A percentile compares a stretch with the other conserved stretches of the same genome.
Conservation (phyloP, 768 basidiomycete genomes). For the Termitomyces sp. region DNA sequence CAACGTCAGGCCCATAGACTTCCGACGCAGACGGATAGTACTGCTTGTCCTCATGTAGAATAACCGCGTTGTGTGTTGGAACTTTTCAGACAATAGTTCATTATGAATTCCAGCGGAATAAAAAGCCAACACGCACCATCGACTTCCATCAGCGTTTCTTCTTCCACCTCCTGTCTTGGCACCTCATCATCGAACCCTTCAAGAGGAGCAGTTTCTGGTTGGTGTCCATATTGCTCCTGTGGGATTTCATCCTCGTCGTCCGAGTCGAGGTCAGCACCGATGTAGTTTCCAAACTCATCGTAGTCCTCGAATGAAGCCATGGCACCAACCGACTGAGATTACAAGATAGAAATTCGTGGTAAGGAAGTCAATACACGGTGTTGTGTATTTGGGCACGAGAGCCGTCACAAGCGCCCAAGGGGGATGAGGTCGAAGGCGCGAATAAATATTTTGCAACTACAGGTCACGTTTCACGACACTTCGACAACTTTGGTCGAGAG, state of each 20-base stretch:
- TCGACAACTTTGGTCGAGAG: not conserved
- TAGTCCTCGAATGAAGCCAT: slow-evolving; percentile 74
- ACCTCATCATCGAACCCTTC: slow-evolving; percentile 86
- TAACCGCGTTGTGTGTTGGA: slow-evolving; percentile 74
- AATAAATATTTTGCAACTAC: slow-evolving; percentile 31
- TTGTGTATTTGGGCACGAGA: not conserved
- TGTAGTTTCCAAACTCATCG: slow-evolving; percentile 97
- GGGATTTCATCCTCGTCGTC: slow-evolving; percentile 69
- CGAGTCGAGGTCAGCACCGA: slow-evolving; percentile 91
- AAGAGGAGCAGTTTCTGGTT: slow-evolving; percentile 47
- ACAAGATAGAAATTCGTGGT: not conserved
- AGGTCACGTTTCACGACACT: slow-evolving; percentile 16
- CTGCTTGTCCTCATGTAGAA: slow-evolving; percentile 96
- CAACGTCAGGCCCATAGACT: slow-evolving; percentile 91
- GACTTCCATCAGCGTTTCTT: slow-evolving; percentile 77
- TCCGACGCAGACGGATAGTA: slow-evolving; percentile 94
- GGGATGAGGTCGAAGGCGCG: slow-evolving; percentile 9
- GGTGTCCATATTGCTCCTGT: slow-evolving; percentile 43
- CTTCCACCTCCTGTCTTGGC: slow-evolving; percentile 48
- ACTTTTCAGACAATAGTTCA: slow-evolving; percentile 37
- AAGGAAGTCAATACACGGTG: not conserved
- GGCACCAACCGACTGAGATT: slow-evolving; percentile 2
- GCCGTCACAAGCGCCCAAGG: slow-evolving; percentile 6
- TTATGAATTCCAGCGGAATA: slow-evolving; percentile 12
- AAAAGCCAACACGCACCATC: slow-evolving; percentile 49